Evolutionary conservation across 208 protist genomes (phyloP), one percentile per base, ranked within the genome.

Genomic region (Angomonas ambiguus): DNA sequence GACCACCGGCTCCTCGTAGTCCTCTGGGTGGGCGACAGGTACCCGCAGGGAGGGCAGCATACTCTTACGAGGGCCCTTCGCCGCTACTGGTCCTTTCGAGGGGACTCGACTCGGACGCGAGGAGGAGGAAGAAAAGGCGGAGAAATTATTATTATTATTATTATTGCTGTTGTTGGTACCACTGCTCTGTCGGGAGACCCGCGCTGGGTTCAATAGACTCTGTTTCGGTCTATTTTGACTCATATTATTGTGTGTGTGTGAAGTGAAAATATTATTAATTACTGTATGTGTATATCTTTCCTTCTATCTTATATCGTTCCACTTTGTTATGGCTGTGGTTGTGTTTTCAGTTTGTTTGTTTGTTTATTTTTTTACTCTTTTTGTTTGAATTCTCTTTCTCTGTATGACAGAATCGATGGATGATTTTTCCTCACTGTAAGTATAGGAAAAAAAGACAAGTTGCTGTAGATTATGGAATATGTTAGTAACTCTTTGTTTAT

Each of bases 1-100:
- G 24, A 31, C 20, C 2, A 20, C 2, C 1, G 16, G 66, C 27
- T 61, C 53, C 0, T 65, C 65, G 8, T 53, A 61, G 25, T 24
- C 28, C 33, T 59, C 67, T 22, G 58, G 59, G 8, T 33, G 55
- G 31, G 53, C 53, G 10, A 76, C 65, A 3, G 71, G 65, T 0
- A 76, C 28, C 28, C 71, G 71, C 38, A 76, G 59, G 0, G 33
- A 32, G 0, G 65, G 31, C 13, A 77, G 41, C 42, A 72, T 56
- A 57, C 72, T 77, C 0, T 13, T 13, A 13, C 72, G 65, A 2
- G 16, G 18, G 6, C 13, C 25, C 20, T 24, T 4, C 1, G 4
- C 34, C 8, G 61, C 28, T 35, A n/a, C 11, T 41, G 38, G 24
- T 45, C 0, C 18, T 27, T 20, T 30, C 27, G 51, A 25, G 22